Base-by-base conservation (phyloP, 768 basidiomycete genomes). In the Candolleomyces eurysporus region DNA sequence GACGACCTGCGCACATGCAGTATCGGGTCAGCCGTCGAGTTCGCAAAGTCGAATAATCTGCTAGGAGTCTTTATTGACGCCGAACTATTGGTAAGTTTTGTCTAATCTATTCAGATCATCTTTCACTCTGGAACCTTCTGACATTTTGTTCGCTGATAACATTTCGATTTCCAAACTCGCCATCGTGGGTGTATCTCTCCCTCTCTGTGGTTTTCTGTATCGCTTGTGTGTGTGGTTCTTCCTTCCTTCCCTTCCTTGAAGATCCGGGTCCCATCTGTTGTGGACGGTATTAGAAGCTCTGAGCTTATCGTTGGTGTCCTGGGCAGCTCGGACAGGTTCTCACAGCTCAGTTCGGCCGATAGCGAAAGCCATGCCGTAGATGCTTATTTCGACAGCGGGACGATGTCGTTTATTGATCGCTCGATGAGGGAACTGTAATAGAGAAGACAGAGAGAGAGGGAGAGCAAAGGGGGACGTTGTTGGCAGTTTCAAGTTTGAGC, bases 41-140 rank as follows among this genome's bases (percentile, higher is more conserved):
- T 98, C 68, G 91, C 95, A 21, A 92, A 90, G 68, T 79, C 82
- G 50, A 98, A 98, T 74, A 98, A 99, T 73, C 77, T 99, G 21
- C 78, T 99, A 59, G 97, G 97, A 60, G 80, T 99, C 49, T 88
- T 96, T 69, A 82, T 97, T 54, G 92, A 97, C 72, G 90, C 91
- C 11, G 84, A 88, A 42, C 79, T 98, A 61, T 75, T 98, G 78
- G 96, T 97, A 70, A 73, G 87, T 76, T 21, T 61, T 57, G 65
- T 48, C 39, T n/a, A 55, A 48, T 56, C 53, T 50, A 36, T 48
- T 57, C 36, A n/a, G n/a, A n/a, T n/a, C n/a, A n/a, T n/a, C n/a
- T n/a, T n/a, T n/a, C n/a, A n/a, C 46, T 17, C 46, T 17, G 46
- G 46, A 21, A 31, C 22, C n/a, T 30, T 9, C 50, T 51, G 55